Base-by-base conservation (phyloP, 169 alveolate genomes). In the Plasmodium ovale region DNA sequence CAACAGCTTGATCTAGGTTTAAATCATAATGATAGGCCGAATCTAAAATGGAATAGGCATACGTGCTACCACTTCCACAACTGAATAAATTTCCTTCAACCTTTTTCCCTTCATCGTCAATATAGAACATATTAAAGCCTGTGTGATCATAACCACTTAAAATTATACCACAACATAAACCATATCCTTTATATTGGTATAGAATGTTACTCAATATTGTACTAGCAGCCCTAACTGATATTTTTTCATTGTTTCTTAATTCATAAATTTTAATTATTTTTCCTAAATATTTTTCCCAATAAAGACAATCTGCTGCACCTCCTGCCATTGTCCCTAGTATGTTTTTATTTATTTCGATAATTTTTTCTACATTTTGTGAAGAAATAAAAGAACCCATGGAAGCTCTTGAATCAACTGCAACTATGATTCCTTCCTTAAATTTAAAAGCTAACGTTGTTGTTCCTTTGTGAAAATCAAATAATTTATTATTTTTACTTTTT, bases 281-380 rank as follows among this genome's bases (percentile, higher is more conserved):
- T 16, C 99, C 98, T 31, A 98, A 93, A 49, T 96, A 96, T 59
- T 98, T 92, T 88, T 98, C 99, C 99, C 99, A 99, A 96, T 95
- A 98, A 73, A 96, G 94, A 91, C 99, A 98, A 94, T 99, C 99
- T 21, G 99, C 99, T 4, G 99, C 99, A 39, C 99, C 99, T 51
- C 99, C 99, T 16, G 99, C 99, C 99, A 99, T 98, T 5, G 99
- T 99, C 44, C 98, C 99, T 70, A 98, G 94, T 44, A 99, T 93
- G 92, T 95, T 96, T 33, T 97, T 98, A 94, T 98, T 98, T 87
- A 99, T 98, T 92, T 98, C 99, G 69, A 98, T 97, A 70, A 98
- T 98, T 92, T 99, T 98, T 74, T 97, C 93, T 31, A 98, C 99
- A 74, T 97, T 95, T 92, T 97, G 98, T 51, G 99, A 96, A 79